Evolutionary conservation across 140 eudicot genomes (phyloP), one percentile per base, ranked within the genome.

Genomic region (Oenanthe javanica): DNA sequence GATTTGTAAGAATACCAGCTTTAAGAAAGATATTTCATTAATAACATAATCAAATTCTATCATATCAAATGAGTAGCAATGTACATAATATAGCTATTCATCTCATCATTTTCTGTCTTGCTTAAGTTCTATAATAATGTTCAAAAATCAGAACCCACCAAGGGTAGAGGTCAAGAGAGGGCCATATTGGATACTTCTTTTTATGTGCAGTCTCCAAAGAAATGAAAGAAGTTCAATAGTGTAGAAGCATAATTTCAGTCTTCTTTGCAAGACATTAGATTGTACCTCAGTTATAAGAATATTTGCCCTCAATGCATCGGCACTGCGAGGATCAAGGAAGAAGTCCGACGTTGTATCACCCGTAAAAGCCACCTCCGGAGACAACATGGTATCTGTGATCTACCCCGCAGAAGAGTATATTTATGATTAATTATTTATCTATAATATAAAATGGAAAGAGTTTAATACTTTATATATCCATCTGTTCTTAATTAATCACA

Each of bases 301-400:
- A 82, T 95, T 95, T 61, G 97, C 97, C 85, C 99, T 87, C 86
- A 95, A 82, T 50, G 99, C 97, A 87, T 95, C 99, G 55, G 99
- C 92, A 81, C 90, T 95, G 66, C 87, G 89, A 79, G 99, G 99
- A 86, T 92, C 94, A 69, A 90, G 90, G 82, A 90, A 83, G 88
- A 95, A 92, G 54, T 95, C 97, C 13, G 99, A 92, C 45, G 57
- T 90, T 64, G 99, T 95, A 86, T 95, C 99, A 63, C 99, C 97
- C 0, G 97, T 95, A 87, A 95, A 95, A 75, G 99, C 99, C 71
- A 92, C 93, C 86, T 95, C 99, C 15, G 99, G 99, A 66, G 91
- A 88, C 85, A 94, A 89, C 67, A 95, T 85, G 66, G 90, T 89
- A 87, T 95, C 97, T 40, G 97, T 91, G 54, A 95, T 95, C 99